Base-by-base conservation (phyloP, 2,329 filamentous ascomycete genomes). In the Fusarium annulatum region DNA sequence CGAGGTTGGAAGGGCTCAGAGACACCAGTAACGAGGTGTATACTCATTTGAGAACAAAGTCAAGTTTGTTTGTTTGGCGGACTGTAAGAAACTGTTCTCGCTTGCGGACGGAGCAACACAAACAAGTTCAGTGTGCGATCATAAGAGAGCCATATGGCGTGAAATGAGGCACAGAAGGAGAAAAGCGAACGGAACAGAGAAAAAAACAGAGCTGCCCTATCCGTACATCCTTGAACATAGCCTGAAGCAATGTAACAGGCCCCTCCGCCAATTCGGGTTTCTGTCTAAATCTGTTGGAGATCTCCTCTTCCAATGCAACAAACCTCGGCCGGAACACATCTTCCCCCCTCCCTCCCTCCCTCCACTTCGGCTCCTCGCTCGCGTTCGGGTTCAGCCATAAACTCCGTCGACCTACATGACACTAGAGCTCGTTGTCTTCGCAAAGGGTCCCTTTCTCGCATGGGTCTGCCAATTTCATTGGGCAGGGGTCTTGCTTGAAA, bases 281-380 rank as follows among this genome's bases (percentile, higher is more conserved):
- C 21, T 33, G 43, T 65, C 56, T 43, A 26, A 41, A 53, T 58
- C 64, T 51, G 30, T 42, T 48, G 45, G 52, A 52, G 26, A 71
- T 67, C 59, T 60, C 66, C 52, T 66, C 61, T 43, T 45, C 45
- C 43, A 34, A 67, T 70, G 56, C 51, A 71, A 71, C 51, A 39
- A 55, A 26, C 69, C 69, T 68, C 62, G 68, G 69, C 58, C 69
- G 42, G 42, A 70, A 16, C 46, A 52, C 34, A 38, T 49, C 23
- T 39, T 42, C 67, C 67, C 51, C 23, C 68, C 67, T 67, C 63
- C 34, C 33, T 28, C 42, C 21, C 26, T 28, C 42, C 21, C 26
- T 46, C 43, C 41, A 48, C 30, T 66, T 70, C 61, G 68, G 61
- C 28, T 34, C 57, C 67, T 71, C 67, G 68, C 56, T 71, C 68